Evolutionary conservation across 441 rosid species (phyloP).

Genomic region (Rhodomyrtus psidioides): DNA sequence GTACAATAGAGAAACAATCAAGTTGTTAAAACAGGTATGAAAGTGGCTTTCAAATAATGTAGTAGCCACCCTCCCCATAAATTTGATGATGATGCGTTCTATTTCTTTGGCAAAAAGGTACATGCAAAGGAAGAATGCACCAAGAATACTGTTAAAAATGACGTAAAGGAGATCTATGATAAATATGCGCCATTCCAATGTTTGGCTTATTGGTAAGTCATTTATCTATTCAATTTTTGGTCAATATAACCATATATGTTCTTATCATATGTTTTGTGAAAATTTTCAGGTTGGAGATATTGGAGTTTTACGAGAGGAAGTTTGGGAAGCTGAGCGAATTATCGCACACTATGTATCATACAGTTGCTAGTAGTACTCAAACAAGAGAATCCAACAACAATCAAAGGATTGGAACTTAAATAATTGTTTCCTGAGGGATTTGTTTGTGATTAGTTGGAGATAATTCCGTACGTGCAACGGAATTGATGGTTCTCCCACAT

Average conservation of each 20-base stretch:
- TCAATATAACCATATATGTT: neutral
- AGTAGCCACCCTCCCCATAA: neutral
- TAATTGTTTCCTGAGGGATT: neutral
- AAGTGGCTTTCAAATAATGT: neutral
- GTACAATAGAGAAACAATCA: constrained; percentile 33
- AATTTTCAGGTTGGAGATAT: constrained; percentile 12
- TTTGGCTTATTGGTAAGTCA: constrained; percentile 31
- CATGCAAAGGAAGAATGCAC: constrained; percentile 4
- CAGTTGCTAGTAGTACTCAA: neutral
- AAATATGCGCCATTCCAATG: constrained; percentile 32
- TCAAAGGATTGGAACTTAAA: neutral
- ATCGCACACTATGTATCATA: neutral
- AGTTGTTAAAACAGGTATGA: constrained; percentile 33
- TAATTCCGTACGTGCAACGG: neutral
- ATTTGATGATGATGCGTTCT: neutral
- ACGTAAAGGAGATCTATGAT: constrained; percentile 18
- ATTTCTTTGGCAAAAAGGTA: neutral
- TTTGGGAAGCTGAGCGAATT: constrained; percentile 21
- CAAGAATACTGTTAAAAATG: neutral
- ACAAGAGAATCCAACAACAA: neutral
- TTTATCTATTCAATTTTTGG: neutral
- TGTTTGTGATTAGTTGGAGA: neutral
- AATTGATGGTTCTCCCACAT: too few relatives aligned
- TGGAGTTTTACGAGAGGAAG: constrained; percentile 12
- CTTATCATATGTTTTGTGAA: neutral